A percentile compares a stretch with the other conserved stretches of the same genome.
Evolutionary conservation across 2,329 filamentous ascomycete species (phyloP).

Genomic region (Aspergillus udagawae): DNA sequence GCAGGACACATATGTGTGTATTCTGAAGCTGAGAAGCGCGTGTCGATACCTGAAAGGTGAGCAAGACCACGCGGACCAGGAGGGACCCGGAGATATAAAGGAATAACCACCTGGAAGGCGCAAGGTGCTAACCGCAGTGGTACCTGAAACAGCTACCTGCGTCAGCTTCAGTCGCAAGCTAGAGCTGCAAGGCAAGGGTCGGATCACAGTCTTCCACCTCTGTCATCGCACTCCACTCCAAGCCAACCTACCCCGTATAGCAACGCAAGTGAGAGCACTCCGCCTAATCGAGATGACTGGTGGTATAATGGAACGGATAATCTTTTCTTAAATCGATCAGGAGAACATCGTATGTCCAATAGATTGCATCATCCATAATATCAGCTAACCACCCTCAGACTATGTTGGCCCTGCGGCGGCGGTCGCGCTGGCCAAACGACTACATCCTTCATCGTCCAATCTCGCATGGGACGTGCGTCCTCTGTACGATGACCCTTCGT

Average conservation of each 20-base stretch:
- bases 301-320: constrained; percentile 38
- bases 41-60: constrained; percentile 35
- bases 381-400: constrained; percentile 12
- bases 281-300: constrained; percentile 35
- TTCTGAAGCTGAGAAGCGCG: constrained; percentile 33
- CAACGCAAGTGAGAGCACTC: constrained; percentile 16
- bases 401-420: constrained; percentile 34
- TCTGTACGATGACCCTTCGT: constrained; percentile 32
- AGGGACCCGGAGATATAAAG: neutral
- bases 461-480: constrained; percentile 35
- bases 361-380: too few species aligned
- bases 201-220: neutral
- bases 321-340: constrained; percentile 32
- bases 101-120: neutral
- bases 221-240: constrained; percentile 8
- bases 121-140: constrained; percentile 1
- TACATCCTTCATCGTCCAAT: constrained; percentile 31
- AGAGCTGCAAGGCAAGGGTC: constrained; percentile 16
- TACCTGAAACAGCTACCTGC: constrained; percentile 22
- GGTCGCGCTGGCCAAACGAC: constrained; percentile 33
- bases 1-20: constrained; percentile 31
- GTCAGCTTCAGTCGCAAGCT: constrained; percentile 32
- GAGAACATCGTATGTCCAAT: constrained; percentile 29
- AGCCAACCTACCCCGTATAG: constrained; percentile 13
- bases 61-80: neutral